Conservation (phyloP, 2,329 filamentous ascomycete species). For the Diaporthe sp. region DNA sequence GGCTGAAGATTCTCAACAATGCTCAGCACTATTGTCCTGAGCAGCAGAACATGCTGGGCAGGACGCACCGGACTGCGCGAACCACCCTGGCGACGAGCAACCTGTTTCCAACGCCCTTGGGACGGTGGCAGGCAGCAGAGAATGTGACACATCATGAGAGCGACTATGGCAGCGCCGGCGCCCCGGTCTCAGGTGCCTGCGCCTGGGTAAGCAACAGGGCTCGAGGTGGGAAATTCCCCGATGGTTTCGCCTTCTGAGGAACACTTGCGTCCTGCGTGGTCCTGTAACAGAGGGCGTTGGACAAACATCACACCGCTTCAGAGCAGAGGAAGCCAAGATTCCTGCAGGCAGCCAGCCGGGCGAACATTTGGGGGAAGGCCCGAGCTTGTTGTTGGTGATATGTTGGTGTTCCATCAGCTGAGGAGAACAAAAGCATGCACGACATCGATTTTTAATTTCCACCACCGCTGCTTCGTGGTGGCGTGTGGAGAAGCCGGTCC, state of each 20-base stretch:
- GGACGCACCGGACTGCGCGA: not conserved
- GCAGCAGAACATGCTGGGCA: not conserved
- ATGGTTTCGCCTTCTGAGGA: not conserved
- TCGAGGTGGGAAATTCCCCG: conserved; percentile 4
- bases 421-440: conserved; percentile 8
- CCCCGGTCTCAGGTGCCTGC: conserved; percentile 1
- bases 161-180: not conserved
- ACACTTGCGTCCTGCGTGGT: not conserved
- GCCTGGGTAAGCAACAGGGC: not conserved
- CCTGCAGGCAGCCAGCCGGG: not conserved
- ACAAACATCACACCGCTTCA: conserved; percentile 13
- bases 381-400: conserved; percentile 10
- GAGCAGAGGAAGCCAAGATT: not conserved
- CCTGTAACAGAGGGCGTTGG: not conserved
- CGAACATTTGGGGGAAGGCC: not conserved
- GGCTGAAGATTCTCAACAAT: not conserved
- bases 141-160: conserved; percentile 5
- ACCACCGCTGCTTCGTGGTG: not conserved
- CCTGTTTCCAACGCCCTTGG: not conserved
- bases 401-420: conserved; percentile 22
- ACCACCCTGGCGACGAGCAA: not conserved
- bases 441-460: conserved; percentile 26
- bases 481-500: conserved; percentile 13
- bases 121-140: not conserved
- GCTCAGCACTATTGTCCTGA: not conserved